Evolutionary conservation across 2,329 filamentous ascomycete species (phyloP).

Genomic region (Pyrenochaeta sp.): DNA sequence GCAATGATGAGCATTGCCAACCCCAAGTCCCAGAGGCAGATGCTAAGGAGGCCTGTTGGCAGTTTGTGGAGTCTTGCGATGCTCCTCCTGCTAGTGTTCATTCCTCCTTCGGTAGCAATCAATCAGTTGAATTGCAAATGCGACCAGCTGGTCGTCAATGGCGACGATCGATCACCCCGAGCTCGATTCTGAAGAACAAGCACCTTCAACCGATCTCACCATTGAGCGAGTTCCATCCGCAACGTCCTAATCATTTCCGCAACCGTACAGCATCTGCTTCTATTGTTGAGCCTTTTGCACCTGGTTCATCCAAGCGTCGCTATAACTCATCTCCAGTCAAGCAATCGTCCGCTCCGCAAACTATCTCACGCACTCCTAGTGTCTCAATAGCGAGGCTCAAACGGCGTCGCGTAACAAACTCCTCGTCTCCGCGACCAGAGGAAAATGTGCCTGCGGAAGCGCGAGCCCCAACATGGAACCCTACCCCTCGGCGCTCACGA

Average conservation of each 20-base stretch:
- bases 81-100: conserved; percentile 57
- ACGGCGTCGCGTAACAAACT: conserved; percentile 55
- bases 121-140: conserved; percentile 43
- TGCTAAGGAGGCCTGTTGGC: conserved; percentile 72
- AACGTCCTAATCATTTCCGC: conserved; percentile 33
- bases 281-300: conserved; percentile 26
- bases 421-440: conserved; percentile 33
- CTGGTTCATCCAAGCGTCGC: conserved; percentile 42
- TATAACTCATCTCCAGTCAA: conserved; percentile 39
- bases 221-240: conserved; percentile 42
- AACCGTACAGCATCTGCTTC: conserved; percentile 42
- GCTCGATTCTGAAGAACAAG: conserved; percentile 42
- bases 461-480: conserved; percentile 40
- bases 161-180: conserved; percentile 46
- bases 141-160: conserved; percentile 46
- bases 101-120: conserved; percentile 54
- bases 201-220: conserved; percentile 46
- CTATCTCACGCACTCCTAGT: conserved; percentile 49
- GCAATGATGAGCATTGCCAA: conserved; percentile 47
- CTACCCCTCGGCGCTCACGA: conserved; percentile 55
- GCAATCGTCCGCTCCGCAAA: conserved; percentile 36
- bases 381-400: conserved; percentile 47
- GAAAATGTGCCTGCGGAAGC: conserved; percentile 25
- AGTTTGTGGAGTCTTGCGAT: conserved; percentile 71
- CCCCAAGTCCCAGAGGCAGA: conserved; percentile 66